Percentiles rank a stretch among this genome's conserved stretches.
Evolutionary conservation across 192 early-diverging fungal species (phyloP).

Genomic region (Backusella macrospora): DNA sequence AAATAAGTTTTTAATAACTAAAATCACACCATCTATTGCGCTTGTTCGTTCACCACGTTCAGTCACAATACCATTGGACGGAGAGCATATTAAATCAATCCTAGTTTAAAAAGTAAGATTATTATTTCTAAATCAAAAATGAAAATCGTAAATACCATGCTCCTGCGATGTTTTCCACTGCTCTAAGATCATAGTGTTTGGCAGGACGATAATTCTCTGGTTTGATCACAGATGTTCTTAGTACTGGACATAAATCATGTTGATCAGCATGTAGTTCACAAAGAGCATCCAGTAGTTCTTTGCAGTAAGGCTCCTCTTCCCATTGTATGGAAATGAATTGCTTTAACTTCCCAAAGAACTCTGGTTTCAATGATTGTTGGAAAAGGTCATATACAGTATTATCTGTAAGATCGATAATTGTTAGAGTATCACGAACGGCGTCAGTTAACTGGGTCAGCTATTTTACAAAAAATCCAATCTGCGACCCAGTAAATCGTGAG

Average conservation of each 20-base stretch:
- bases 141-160: neutral
- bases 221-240: neutral
- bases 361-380: neutral
- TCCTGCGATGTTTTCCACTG: neutral
- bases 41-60: neutral
- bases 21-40: neutral
- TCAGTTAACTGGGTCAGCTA: no score
- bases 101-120: neutral
- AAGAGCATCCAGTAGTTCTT: neutral
- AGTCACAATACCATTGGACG: neutral
- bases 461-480: no score
- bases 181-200: neutral
- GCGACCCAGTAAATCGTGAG: no score
- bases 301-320: neutral
- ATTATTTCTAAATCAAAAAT: neutral
- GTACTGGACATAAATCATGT: neutral
- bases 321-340: neutral
- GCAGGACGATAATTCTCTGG: neutral
- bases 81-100: neutral
- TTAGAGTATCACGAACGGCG: no score
- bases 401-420: neutral
- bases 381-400: neutral
- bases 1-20: neutral
- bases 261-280: neutral
- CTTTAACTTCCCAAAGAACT: neutral